Evolutionary conservation across 169 alveolate species (phyloP).

Genomic region (Cryptosporidium ryanae): DNA sequence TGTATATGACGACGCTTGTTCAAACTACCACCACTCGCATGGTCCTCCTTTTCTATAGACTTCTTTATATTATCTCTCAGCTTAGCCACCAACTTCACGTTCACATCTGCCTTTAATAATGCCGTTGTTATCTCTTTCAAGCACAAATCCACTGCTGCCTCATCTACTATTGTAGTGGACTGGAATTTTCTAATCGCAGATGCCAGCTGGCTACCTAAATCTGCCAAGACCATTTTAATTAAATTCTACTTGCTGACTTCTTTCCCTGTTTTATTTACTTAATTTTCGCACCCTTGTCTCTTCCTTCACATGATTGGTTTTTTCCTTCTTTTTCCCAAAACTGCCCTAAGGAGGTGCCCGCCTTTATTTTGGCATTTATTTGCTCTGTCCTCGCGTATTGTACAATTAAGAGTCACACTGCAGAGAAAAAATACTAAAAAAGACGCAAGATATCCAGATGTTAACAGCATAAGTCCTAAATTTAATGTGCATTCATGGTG

Average conservation of each 20-base stretch:
- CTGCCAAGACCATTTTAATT: conserved; percentile 94
- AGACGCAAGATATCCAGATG: too few species aligned
- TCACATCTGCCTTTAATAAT: conserved; percentile 94
- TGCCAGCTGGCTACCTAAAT: conserved; percentile 93
- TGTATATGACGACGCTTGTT: conserved; percentile 86
- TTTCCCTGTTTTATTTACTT: too few species aligned
- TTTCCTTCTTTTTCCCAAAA: too few species aligned
- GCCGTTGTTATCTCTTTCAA: conserved; percentile 93
- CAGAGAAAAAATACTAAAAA: too few species aligned
- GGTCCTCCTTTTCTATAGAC: conserved; percentile 85
- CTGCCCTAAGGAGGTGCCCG: too few species aligned
- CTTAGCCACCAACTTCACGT: conserved; percentile 90
- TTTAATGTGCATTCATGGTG: too few species aligned
- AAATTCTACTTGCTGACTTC: not conserved
- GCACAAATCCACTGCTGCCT: conserved; percentile 91
- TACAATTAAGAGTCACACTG: too few species aligned
- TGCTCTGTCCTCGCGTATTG: too few species aligned
- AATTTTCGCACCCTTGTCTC: too few species aligned
- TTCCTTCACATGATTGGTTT: too few species aligned
- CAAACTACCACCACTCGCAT: conserved; percentile 79
- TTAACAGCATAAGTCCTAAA: too few species aligned
- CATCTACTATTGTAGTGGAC: conserved; percentile 92
- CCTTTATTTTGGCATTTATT: too few species aligned
- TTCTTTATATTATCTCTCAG: conserved; percentile 89
- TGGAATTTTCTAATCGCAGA: conserved; percentile 94